These are phyloP conservation scores for Metarhizium humberi DNA, from an alignment of 2,329 filamentous ascomycete species.

Conservation along the genomic window DNA sequence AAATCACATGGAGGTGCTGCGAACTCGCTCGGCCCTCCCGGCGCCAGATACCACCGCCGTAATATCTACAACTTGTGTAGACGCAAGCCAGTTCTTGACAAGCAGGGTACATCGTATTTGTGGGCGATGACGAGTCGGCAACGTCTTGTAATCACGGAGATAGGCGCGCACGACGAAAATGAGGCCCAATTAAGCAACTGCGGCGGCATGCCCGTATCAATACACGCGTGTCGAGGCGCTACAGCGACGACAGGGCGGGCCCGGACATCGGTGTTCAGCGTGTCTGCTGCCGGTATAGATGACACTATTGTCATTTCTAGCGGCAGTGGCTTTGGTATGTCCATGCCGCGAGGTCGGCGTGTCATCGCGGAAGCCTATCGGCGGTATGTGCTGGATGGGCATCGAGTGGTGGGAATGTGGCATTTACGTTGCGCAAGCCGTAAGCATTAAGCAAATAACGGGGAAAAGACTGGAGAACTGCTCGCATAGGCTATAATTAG, in stretches of 20 bases:
- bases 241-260: conserved; percentile 35
- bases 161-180: conserved; percentile 39
- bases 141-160: conserved; percentile 16
- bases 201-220: conserved; percentile 38
- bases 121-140: not conserved
- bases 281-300: conserved; percentile 30
- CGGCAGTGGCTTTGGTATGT: conserved; percentile 44
- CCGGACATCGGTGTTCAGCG: conserved; percentile 38
- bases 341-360: conserved; percentile 40
- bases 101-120: too few relatives aligned
- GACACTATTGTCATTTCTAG: conserved; percentile 44
- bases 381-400: conserved; percentile 39
- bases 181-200: conserved; percentile 40
- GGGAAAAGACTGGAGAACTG: not conserved
- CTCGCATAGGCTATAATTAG: not conserved
- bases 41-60: not conserved
- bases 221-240: conserved; percentile 31
- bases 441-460: not conserved
- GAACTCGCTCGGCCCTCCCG: not conserved
- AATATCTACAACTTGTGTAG: not conserved
- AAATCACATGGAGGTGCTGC: not conserved
- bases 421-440: conserved; percentile 26
- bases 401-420: conserved; percentile 31
- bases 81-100: not conserved
- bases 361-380: conserved; percentile 38